Evolutionary conservation across 495 filamentous ascomycete genomes (phyloP).

Genomic region (Monascus purpureus): DNA sequence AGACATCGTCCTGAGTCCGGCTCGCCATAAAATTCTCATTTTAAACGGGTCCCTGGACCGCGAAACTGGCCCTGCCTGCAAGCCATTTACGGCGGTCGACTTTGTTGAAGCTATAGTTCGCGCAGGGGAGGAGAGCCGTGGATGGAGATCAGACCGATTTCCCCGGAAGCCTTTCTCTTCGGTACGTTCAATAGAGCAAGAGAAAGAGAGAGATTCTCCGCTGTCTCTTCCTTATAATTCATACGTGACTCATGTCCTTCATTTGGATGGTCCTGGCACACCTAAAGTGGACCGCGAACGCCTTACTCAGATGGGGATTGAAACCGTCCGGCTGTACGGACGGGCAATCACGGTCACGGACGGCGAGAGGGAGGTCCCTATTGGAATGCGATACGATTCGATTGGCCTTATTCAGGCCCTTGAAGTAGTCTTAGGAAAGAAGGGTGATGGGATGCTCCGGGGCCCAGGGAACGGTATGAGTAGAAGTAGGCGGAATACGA

Average conservation of each 20-base stretch:
- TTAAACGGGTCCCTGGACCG: conserved; percentile 72
- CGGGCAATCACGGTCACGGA: conserved; percentile 33
- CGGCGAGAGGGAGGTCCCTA: conserved; percentile 12
- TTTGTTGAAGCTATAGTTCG: conserved; percentile 67
- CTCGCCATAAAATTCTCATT: conserved; percentile 67
- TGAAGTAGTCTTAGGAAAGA: conserved; percentile 60
- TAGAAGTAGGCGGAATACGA: conserved; percentile 57
- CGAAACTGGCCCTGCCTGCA: conserved; percentile 56
- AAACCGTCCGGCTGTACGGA: conserved; percentile 63
- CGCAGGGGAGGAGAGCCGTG: conserved; percentile 39
- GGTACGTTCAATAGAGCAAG: conserved; percentile 4
- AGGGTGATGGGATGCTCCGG: conserved; percentile 38
- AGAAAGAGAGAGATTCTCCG: conserved; percentile 1
- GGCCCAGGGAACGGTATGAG: conserved; percentile 34
- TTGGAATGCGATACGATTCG: conserved; percentile 62
- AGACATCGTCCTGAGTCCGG: conserved; percentile 22
- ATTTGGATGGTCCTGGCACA: conserved; percentile 58
- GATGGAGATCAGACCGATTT: conserved; percentile 7
- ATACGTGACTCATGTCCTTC: conserved; percentile 77
- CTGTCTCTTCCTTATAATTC: conserved; percentile 22
- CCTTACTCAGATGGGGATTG: conserved; percentile 54
- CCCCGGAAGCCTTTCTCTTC: conserved; percentile 1
- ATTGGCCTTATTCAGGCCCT: conserved; percentile 61
- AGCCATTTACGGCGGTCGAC: conserved; percentile 54
- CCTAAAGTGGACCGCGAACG: conserved; percentile 56